phyloP scores from a whole-genome alignment of 2,329 filamentous ascomycete species.

The Stagonosporopsis rhizophila region DNA sequence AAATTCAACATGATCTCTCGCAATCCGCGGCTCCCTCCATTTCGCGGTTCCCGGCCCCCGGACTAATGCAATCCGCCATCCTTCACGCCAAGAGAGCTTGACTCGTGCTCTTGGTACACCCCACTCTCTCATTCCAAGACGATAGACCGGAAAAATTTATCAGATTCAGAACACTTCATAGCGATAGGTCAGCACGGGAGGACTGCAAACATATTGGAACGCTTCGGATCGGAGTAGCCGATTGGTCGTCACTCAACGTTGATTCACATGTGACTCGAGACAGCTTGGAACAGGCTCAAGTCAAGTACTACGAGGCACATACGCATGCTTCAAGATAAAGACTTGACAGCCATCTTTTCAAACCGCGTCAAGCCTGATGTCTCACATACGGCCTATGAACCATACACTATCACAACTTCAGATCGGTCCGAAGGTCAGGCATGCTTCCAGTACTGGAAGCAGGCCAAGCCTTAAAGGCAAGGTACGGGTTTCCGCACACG shows the following conservation, averaged over 20 bases:
- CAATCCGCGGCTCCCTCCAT: neutral
- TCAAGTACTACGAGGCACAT: neutral
- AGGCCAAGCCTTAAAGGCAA: neutral
- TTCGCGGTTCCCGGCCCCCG: neutral
- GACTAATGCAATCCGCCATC: neutral
- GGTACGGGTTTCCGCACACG: neutral
- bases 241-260: neutral
- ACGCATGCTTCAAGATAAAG: neutral
- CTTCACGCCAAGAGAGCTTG: neutral
- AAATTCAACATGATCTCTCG: slow-evolving; percentile 8
- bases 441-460: neutral
- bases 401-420: neutral
- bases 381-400: neutral
- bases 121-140: neutral
- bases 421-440: neutral
- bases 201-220: neutral
- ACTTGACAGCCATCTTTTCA: neutral
- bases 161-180: slow-evolving; percentile 1
- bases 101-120: neutral
- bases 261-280: neutral
- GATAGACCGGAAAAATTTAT: neutral
- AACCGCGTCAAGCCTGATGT: too few species aligned
- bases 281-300: neutral
- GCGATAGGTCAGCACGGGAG: neutral
- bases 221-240: neutral